A percentile compares a stretch with the other conserved stretches of the same genome.
Evolutionary conservation across 1,284 basidiomycete species (phyloP).

Genomic region (Pholiota adiposa): DNA sequence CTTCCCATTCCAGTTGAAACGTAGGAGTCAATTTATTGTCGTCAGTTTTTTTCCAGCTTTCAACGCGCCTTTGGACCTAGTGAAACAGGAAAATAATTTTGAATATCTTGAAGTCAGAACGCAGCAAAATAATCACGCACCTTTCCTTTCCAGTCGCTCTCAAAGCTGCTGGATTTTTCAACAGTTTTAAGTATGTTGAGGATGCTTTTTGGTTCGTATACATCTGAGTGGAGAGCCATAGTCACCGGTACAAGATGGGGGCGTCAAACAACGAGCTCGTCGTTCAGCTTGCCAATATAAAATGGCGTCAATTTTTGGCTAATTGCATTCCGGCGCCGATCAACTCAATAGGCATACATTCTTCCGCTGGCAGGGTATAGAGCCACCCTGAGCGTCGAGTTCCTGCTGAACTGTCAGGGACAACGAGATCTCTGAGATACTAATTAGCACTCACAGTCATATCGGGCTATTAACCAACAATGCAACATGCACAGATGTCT

Average conservation of each 20-base stretch:
- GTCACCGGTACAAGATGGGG: background rate
- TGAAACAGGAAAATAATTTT: too few species aligned
- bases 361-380: too few species aligned
- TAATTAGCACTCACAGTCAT: too few species aligned
- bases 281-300: too few species aligned
- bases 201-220: background rate
- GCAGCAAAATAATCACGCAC: background rate
- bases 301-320: too few species aligned
- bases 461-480: too few species aligned
- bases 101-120: background rate
- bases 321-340: too few species aligned
- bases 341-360: too few species aligned
- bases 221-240: background rate
- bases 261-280: background rate
- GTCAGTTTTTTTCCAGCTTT: background rate
- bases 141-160: background rate
- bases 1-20: conserved; percentile 12
- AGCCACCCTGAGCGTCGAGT: too few species aligned
- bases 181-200: background rate
- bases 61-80: conserved; percentile 6
- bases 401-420: too few species aligned
- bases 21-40: background rate
- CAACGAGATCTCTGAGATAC: too few species aligned
- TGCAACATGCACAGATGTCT: too few species aligned
- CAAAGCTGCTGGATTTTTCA: background rate